Percentiles rank a stretch among this genome's conserved stretches.
Evolutionary conservation across 78 protist genomes (phyloP).

Genomic region (Dictyostelium firmibasis): DNA sequence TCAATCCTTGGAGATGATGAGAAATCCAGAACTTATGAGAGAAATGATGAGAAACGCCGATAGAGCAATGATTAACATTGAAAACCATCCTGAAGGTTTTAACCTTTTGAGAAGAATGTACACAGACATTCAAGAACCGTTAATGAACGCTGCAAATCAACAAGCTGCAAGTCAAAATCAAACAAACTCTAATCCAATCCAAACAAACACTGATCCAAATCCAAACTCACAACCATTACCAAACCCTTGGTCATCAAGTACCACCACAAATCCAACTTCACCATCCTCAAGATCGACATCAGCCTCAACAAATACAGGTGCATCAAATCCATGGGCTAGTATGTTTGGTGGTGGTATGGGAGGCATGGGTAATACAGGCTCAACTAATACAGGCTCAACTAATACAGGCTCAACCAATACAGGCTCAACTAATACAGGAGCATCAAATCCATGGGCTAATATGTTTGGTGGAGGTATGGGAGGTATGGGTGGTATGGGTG

Average conservation of each 20-base stretch:
- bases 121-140: conserved; percentile 89
- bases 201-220: conserved; percentile 20
- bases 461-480: conserved; percentile 81
- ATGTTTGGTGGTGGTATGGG: conserved; percentile 18
- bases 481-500: conserved; percentile 87
- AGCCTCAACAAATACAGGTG: background rate
- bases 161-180: conserved; percentile 76
- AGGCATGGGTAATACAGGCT: background rate
- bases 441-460: conserved; percentile 10
- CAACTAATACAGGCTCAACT: background rate
- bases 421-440: background rate
- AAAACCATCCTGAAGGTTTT: conserved; percentile 92
- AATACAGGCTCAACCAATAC: background rate
- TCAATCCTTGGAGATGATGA: conserved; percentile 87
- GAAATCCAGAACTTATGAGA: conserved; percentile 92
- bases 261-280: conserved; percentile 4
- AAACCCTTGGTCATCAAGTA: conserved; percentile 85
- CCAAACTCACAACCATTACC: conserved; percentile 87
- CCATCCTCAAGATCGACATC: background rate
- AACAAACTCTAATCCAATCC: conserved; percentile 21
- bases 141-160: conserved; percentile 69
- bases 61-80: conserved; percentile 92
- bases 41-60: conserved; percentile 94
- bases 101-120: conserved; percentile 88
- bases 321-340: conserved; percentile 22